A percentile compares a stretch with the other conserved stretches of the same genome.
Conservation (phyloP, 2,329 filamentous ascomycete genomes). For the Trichoderma aggressivum region DNA sequence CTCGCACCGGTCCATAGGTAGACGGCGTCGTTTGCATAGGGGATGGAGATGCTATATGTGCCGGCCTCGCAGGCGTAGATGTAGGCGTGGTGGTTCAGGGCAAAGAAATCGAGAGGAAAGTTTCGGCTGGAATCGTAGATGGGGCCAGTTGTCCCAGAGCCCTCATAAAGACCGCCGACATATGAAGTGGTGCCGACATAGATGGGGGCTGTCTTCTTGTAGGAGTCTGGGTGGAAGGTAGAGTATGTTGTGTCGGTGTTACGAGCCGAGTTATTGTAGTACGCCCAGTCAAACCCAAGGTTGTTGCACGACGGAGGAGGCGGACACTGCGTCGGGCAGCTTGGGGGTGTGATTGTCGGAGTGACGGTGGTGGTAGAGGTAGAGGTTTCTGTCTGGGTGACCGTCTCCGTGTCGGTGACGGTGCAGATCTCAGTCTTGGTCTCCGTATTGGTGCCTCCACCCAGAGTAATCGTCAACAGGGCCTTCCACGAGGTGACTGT, state of each 20-base stretch:
- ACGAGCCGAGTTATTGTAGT: not conserved
- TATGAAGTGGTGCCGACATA: slow-evolving; percentile 1
- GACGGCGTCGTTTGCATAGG: slow-evolving; percentile 21
- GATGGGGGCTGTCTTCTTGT: not conserved
- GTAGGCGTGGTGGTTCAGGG: slow-evolving; percentile 28
- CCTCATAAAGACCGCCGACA: not conserved
- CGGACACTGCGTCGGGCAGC: not conserved
- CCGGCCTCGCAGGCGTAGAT: slow-evolving; percentile 27
- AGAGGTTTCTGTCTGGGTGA: not conserved
- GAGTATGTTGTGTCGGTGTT: not conserved
- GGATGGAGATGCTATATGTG: slow-evolving; percentile 24
- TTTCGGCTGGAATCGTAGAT: not conserved
- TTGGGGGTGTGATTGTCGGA: not conserved
- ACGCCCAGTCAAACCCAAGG: not conserved
- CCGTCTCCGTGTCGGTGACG: not conserved
- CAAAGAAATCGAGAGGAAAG: slow-evolving; percentile 24
- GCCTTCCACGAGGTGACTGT: not conserved
- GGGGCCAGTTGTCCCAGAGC: not conserved
- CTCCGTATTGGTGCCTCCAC: not conserved
- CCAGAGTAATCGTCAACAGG: not conserved
- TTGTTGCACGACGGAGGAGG: not conserved
- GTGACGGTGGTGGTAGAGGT: not conserved
- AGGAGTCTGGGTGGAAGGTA: not conserved
- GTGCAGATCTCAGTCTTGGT: not conserved
- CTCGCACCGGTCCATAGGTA: slow-evolving; percentile 24